These are phyloP conservation scores for Irpex rosettiformis DNA, from an alignment of 1,284 basidiomycete species.

Conservation along the genomic window DNA sequence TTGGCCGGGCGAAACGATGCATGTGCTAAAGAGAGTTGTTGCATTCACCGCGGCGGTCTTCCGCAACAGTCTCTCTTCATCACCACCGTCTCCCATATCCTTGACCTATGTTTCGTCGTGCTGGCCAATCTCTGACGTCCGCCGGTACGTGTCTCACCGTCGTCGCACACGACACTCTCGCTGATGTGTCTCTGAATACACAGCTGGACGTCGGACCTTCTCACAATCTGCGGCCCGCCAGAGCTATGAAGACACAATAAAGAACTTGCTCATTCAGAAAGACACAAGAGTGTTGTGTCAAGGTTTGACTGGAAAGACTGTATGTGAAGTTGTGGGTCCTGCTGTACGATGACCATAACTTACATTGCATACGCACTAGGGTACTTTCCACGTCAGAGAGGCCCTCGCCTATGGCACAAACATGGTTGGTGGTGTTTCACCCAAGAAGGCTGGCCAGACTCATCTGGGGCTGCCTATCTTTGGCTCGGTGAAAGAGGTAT, in stretches of 20 bases:
- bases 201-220: slow-evolving; percentile 74
- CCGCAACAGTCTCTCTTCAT: background rate
- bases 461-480: slow-evolving; percentile 97
- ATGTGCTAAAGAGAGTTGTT: slow-evolving; percentile 6
- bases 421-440: slow-evolving; percentile 97
- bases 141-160: slow-evolving; percentile 39
- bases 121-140: slow-evolving; percentile 51
- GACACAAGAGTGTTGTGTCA: slow-evolving; percentile 95
- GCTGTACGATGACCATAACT: background rate
- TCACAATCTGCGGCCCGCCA: slow-evolving; percentile 69
- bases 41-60: background rate
- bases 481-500: slow-evolving; percentile 87
- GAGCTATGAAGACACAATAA: slow-evolving; percentile 87
- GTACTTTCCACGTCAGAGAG: slow-evolving; percentile 96
- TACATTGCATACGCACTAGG: slow-evolving; percentile 48
- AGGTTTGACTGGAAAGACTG: slow-evolving; percentile 97
- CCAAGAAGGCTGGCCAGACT: slow-evolving; percentile 94
- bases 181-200: slow-evolving; percentile 14
- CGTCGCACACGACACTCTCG: background rate
- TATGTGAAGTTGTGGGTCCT: slow-evolving; percentile 35
- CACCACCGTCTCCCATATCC: slow-evolving; percentile 12
- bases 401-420: slow-evolving; percentile 94
- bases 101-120: slow-evolving; percentile 52
- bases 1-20: slow-evolving; percentile 8
- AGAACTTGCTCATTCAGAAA: slow-evolving; percentile 91